phyloP scores from a whole-genome alignment of 1,284 basidiomycete genomes.

The Boletellus sp. region DNA sequence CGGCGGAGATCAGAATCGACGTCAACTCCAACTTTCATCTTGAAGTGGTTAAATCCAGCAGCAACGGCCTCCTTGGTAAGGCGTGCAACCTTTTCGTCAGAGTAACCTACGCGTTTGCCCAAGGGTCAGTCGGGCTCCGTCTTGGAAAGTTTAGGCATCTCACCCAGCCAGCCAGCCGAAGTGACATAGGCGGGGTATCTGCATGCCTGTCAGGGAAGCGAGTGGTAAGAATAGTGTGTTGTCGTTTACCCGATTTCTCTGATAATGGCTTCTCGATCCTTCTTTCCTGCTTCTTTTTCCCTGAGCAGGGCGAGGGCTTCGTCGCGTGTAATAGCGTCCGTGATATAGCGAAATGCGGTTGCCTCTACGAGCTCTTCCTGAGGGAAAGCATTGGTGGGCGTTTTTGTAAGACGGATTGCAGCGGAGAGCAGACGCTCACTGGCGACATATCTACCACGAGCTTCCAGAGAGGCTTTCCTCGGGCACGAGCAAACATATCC shows the following conservation, averaged over 20 bases:
- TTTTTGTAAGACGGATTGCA: not conserved
- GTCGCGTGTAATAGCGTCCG: slow-evolving; percentile 87
- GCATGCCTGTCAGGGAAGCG: not conserved
- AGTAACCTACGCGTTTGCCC: slow-evolving; percentile 46
- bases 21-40: slow-evolving; percentile 94
- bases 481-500: slow-evolving; percentile 79
- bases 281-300: slow-evolving; percentile 73
- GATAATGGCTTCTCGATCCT: slow-evolving; percentile 73
- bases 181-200: slow-evolving; percentile 96
- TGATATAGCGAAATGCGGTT: slow-evolving; percentile 88
- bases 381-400: not conserved
- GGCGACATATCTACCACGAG: slow-evolving; percentile 81
- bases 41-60: slow-evolving; percentile 93
- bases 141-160: not conserved
- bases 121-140: slow-evolving; percentile 3
- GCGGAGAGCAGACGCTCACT: slow-evolving; percentile 35
- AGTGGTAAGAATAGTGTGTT: not conserved
- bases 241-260: slow-evolving; percentile 52
- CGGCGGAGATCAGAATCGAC: slow-evolving; percentile 81
- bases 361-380: slow-evolving; percentile 85
- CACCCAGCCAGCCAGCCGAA: slow-evolving; percentile 87
- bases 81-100: slow-evolving; percentile 85
- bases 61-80: slow-evolving; percentile 84
- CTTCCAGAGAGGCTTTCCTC: slow-evolving; percentile 83
- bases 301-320: slow-evolving; percentile 86